phyloP scores from a whole-genome alignment of 352 stramenopile genomes.

The Globisporangium heterothallicum region DNA sequence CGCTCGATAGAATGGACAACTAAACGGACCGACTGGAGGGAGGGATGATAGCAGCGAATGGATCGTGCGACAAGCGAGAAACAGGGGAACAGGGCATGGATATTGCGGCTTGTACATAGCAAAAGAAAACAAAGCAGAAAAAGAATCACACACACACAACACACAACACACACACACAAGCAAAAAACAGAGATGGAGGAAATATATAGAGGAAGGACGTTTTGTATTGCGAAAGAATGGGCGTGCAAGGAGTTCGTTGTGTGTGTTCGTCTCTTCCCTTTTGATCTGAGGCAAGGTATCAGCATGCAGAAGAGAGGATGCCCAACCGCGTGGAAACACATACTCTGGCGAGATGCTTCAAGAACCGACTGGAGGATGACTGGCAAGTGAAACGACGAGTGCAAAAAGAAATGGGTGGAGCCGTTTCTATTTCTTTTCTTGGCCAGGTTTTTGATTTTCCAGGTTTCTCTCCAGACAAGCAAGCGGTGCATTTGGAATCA shows the following conservation, averaged over 20 bases:
- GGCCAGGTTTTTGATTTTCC: background rate
- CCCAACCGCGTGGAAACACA: too few relatives aligned
- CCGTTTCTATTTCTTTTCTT: background rate
- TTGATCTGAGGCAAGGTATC: too few relatives aligned
- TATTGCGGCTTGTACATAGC: constrained; percentile 14
- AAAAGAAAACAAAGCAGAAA: constrained; percentile 5
- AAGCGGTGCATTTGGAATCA: background rate
- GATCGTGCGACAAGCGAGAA: background rate
- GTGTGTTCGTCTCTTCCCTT: too few relatives aligned
- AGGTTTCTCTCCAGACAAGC: background rate
- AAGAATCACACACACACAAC: constrained; percentile 1
- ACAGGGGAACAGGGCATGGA: constrained; percentile 1
- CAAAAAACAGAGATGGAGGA: constrained; percentile 12
- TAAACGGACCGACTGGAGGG: background rate
- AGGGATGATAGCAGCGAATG: background rate
- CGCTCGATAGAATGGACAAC: constrained; percentile 44
- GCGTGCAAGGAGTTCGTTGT: background rate
- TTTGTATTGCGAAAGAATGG: constrained; percentile 1
- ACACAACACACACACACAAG: constrained; percentile 4
- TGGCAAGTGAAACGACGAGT: background rate
- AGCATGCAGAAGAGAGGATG: too few relatives aligned
- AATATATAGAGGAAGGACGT: constrained; percentile 35
- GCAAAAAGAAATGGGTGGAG: background rate
- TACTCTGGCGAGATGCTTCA: too few relatives aligned
- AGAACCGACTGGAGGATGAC: background rate